Base-by-base conservation (phyloP, 108 stramenopile genomes). In the Skeletonema marinoi region DNA sequence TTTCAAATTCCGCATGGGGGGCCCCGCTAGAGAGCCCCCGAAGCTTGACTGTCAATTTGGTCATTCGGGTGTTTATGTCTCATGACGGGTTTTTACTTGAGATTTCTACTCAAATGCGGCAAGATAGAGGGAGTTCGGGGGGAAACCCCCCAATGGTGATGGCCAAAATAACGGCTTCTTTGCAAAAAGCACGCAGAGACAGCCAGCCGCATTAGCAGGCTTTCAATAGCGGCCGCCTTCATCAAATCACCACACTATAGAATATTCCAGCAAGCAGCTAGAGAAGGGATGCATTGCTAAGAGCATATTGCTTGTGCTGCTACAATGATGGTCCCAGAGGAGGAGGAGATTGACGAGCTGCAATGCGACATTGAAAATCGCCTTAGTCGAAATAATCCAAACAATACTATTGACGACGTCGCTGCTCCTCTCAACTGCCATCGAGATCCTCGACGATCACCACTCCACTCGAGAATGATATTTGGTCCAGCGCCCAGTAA, bases 401-500 rank as follows among this genome's bases (percentile, higher is more conserved):
- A 29, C 16, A 56, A 10, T 29, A 29, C 2, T 0, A 25, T 25
- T 29, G 21, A 56, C 3, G 54, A 56, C 25, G 25, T 4, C 25
- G 54, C 25, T 51, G 70, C 61, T 73, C 75, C 71, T 68, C 78
- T 77, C 44, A 54, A 62, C 33, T 69, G 68, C 66, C 41, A 66
- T 75, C 78, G 73, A 7, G 78, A 78, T 60, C 78, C 78, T n/a
- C 66, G 78, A 31, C 31, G 73, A 48, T 41, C 67, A 19, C 66
- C 78, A 16, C 77, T 78, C 14, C 32, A 73, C 21, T 74, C 73
- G 1, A 64, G 78, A 68, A 74, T 78, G n/a, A 72, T 65, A 21
- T 78, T 78, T 68, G 68, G 44, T 10, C 78, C 78, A 32, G 48
- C 78, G 2, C 73, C 73, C 11, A 25, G 25, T 25, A 51, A 39